A percentile compares a stretch with the other conserved stretches of the same genome.
These are phyloP conservation scores for Akanthomyces uredinophilus DNA, from an alignment of 2,329 filamentous ascomycete genomes.

Conservation along the genomic window DNA sequence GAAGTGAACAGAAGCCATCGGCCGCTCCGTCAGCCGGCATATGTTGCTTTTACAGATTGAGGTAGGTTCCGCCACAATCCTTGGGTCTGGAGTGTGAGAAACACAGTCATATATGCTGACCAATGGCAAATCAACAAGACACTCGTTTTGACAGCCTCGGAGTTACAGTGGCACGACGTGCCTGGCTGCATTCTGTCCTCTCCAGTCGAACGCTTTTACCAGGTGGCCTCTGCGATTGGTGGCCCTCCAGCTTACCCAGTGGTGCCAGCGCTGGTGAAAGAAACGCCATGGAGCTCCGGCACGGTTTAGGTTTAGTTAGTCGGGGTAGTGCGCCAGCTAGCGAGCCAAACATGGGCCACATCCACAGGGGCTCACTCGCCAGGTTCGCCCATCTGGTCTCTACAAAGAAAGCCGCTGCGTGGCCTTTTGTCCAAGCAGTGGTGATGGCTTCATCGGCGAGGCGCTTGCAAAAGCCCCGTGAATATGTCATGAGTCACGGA, in stretches of 20 bases:
- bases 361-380: not conserved
- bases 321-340: not conserved
- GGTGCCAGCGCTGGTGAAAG: constrained; percentile 15
- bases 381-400: not conserved
- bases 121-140: not conserved
- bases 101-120: not conserved
- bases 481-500: constrained; percentile 10
- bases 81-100: not conserved
- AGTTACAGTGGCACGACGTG: not conserved
- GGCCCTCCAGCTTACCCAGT: constrained; percentile 15
- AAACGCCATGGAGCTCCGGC: not conserved
- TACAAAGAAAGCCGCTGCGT: not conserved
- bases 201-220: not conserved
- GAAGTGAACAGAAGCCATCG: not conserved
- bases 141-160: not conserved
- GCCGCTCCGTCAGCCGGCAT: not conserved
- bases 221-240: constrained; percentile 21
- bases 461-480: not conserved
- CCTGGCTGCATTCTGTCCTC: not conserved
- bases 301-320: constrained; percentile 1
- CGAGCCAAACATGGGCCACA: not conserved
- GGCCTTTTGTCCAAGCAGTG: not conserved
- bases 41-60: not conserved
- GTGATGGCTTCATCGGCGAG: not conserved
- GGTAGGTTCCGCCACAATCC: not conserved